A percentile compares a stretch with the other conserved stretches of the same genome.
Evolutionary conservation across 1,284 basidiomycete species (phyloP).

Genomic region (Cutaneotrichosporon sp.): DNA sequence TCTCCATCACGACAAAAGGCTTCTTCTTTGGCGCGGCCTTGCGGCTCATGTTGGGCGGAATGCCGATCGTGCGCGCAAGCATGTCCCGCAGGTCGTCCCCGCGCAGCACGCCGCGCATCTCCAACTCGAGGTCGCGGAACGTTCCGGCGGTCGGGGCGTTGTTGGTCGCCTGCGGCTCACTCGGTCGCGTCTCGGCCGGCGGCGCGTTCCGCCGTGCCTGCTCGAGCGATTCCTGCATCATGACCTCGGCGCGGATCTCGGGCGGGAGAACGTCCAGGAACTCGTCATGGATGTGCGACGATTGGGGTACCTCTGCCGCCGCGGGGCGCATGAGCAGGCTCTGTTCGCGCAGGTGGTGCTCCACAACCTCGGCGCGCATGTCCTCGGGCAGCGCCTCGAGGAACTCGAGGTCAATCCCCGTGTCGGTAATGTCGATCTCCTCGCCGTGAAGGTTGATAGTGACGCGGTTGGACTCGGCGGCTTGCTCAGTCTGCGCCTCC

Average conservation of each 20-base stretch:
- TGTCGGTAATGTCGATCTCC: slow-evolving; percentile 96
- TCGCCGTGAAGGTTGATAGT: slow-evolving; percentile 86
- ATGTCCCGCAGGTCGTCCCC: slow-evolving; percentile 5
- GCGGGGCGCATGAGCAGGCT: slow-evolving; percentile 49
- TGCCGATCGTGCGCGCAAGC: slow-evolving; percentile 5
- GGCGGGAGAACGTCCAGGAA: slow-evolving; percentile 95
- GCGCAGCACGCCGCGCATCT: slow-evolving; percentile 5
- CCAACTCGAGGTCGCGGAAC: slow-evolving; percentile 1
- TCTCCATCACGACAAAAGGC: slow-evolving; percentile 10
- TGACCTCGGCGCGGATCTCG: slow-evolving; percentile 91
- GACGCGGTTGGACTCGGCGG: slow-evolving; percentile 51
- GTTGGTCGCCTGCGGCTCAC: slow-evolving; percentile 2
- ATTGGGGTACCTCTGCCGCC: slow-evolving; percentile 62
- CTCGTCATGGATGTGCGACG: slow-evolving; percentile 84
- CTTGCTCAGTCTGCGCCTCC: slow-evolving; percentile 5
- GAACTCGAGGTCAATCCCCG: slow-evolving; percentile 97
- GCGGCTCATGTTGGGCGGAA: neutral
- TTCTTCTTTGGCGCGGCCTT: neutral
- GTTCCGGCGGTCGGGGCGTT: neutral
- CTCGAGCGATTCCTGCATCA: slow-evolving; percentile 87
- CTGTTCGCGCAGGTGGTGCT: slow-evolving; percentile 86
- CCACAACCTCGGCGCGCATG: slow-evolving; percentile 96
- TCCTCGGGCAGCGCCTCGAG: slow-evolving; percentile 96
- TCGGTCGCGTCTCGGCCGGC: slow-evolving; percentile 36
- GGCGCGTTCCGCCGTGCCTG: slow-evolving; percentile 60